These are phyloP conservation scores for Nigrograna mackinnonii DNA, from an alignment of 2,329 filamentous ascomycete genomes.

Conservation along the genomic window DNA sequence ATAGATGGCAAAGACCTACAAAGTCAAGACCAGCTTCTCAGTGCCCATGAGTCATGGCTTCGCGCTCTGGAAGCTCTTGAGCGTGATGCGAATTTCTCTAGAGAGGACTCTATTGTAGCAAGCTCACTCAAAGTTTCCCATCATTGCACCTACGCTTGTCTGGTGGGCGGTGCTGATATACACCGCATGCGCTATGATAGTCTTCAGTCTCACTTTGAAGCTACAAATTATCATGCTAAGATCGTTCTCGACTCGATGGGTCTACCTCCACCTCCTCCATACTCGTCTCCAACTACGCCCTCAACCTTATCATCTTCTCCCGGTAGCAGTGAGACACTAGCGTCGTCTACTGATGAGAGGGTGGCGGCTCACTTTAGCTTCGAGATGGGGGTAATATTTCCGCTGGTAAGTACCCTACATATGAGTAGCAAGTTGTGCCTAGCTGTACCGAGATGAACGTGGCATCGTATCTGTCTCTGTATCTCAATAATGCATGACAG, in stretches of 20 bases:
- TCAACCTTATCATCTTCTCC: slow-evolving; percentile 1
- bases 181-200: slow-evolving; percentile 15
- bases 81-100: slow-evolving; percentile 5
- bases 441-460: no score
- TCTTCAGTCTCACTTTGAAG: slow-evolving; percentile 18
- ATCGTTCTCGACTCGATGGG: slow-evolving; percentile 19
- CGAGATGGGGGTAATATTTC: slow-evolving; percentile 19
- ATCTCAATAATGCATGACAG: no score
- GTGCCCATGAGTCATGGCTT: slow-evolving; percentile 21
- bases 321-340: background rate
- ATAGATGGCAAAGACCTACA: slow-evolving; percentile 7
- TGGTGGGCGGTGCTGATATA: slow-evolving; percentile 12
- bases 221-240: slow-evolving; percentile 17
- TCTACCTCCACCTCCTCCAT: slow-evolving; percentile 1
- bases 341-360: background rate
- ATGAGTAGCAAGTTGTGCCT: no score
- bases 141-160: slow-evolving; percentile 11
- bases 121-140: slow-evolving; percentile 18
- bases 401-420: slow-evolving; percentile 4
- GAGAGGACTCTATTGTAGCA: slow-evolving; percentile 14
- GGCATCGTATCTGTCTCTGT: no score
- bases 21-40: slow-evolving; percentile 11
- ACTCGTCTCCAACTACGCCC: background rate
- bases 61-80: slow-evolving; percentile 4
- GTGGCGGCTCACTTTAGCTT: slow-evolving; percentile 21